A percentile compares a stretch with the other conserved stretches of the same genome.
Evolutionary conservation across 768 basidiomycete genomes (phyloP).

Genomic region (Rhizopogon vinicolor): DNA sequence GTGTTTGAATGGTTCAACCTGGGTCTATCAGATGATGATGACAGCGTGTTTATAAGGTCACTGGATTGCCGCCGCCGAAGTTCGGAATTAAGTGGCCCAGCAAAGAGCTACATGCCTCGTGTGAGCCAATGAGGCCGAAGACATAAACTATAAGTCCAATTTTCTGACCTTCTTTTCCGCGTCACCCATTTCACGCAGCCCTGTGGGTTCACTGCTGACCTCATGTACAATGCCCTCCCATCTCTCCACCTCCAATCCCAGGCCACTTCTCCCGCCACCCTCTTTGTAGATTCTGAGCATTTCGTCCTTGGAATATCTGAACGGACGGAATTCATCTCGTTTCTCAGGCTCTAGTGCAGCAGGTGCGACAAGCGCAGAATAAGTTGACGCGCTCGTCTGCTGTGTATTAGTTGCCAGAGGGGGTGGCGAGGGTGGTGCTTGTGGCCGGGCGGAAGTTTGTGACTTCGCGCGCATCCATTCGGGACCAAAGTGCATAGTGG

Average conservation of each 20-base stretch:
- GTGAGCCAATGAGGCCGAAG: conserved; percentile 19
- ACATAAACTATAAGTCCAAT: conserved; percentile 5
- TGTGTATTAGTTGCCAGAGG: conserved; percentile 34
- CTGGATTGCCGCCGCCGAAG: conserved; percentile 80
- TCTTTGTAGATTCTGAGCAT: conserved; percentile 81
- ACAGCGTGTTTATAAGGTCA: conserved; percentile 62
- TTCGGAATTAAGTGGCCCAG: conserved; percentile 79
- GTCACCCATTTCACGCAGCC: conserved; percentile 75
- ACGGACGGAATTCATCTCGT: conserved; percentile 68
- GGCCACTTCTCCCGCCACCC: conserved; percentile 64
- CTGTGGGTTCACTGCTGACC: conserved; percentile 63
- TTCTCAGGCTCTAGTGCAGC: conserved; percentile 46
- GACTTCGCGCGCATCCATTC: conserved; percentile 91
- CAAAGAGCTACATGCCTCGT: conserved; percentile 58
- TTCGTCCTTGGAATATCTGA: conserved; percentile 84
- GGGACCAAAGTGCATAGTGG: conserved; percentile 86
- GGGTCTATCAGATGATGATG: conserved; percentile 55
- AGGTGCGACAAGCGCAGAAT: conserved; percentile 51
- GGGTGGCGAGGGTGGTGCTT: conserved; percentile 57
- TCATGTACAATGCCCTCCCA: conserved; percentile 90
- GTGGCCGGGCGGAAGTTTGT: conserved; percentile 47
- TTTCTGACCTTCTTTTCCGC: conserved; percentile 79
- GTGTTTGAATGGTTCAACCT: conserved; percentile 50
- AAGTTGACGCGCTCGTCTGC: conserved; percentile 64
- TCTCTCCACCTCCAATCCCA: conserved; percentile 82